Evolutionary conservation across 2,329 filamentous ascomycete species (phyloP), one percentile per base, ranked within the genome.

Genomic region (Pseudogymnoascus sp.): DNA sequence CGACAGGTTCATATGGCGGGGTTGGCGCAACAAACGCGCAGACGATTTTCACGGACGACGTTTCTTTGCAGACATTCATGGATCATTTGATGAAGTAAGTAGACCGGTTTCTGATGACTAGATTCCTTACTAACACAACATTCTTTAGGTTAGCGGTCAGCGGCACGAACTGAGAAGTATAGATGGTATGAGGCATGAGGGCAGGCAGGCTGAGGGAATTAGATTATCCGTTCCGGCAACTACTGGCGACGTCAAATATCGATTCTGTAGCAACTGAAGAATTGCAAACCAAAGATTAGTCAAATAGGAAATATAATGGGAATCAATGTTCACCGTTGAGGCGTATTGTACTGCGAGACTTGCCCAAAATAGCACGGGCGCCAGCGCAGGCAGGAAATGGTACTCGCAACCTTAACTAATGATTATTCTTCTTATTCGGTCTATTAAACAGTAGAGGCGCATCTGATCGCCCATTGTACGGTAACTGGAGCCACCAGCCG

Each of bases 21-120:
- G 89, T 93, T 57, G 86, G 89, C 30, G 82, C 83, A 2, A 90
- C 93, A 70, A 92, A 89, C 54, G 92, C 93, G 7, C 94, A 99
- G 76, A 99, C 94, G 4, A 99, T 99, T 69, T 99, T 99, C 77
- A 99, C 94, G 0, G 94, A 99, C 71, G 94, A 99, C 74, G 94
- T 99, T 60, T 97, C 91, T 60, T 78, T 99, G 72, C 93, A 97
- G 76, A 97, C 93, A 1, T 99, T 99, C 73, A 99, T 99, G 94
- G 94, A 99, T 70, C 92, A 97, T 77, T 79, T 99, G 73, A 99
- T 99, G 94, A 99, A 99, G 90, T 92, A 80, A 76, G 87, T 81
- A 39, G 32, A 25, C 4, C 8, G 30, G 16, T 61, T 41, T n/a
- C 25, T 6, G n/a, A 25, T 34, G n/a, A 54, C 18, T 25, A 28